phyloP scores from a whole-genome alignment of 352 stramenopile species.

The Phytophthora foliorum region DNA sequence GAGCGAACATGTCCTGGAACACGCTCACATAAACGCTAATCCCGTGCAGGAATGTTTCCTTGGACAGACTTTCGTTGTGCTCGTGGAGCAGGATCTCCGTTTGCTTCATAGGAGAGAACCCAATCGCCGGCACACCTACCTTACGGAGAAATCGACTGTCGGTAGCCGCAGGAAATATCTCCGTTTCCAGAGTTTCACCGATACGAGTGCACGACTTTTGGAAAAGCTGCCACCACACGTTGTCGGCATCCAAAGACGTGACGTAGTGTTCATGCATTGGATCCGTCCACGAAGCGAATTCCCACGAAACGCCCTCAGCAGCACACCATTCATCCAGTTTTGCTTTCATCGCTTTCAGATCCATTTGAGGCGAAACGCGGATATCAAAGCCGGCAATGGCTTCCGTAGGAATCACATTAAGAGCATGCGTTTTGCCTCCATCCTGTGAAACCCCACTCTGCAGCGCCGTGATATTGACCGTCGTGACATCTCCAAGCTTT shows the following conservation, averaged over 20 bases:
- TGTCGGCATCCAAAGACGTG: constrained; percentile 63
- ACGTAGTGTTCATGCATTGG: constrained; percentile 69
- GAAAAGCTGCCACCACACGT: constrained; percentile 73
- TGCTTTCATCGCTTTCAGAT: constrained; percentile 59
- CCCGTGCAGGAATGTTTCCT: constrained; percentile 93
- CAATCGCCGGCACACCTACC: constrained; percentile 67
- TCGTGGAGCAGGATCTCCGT: constrained; percentile 96
- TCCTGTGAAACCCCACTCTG: constrained; percentile 90
- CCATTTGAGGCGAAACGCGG: constrained; percentile 92
- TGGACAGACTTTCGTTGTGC: constrained; percentile 96
- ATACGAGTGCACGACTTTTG: constrained; percentile 38
- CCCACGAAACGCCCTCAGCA: constrained; percentile 89
- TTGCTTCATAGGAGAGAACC: constrained; percentile 96
- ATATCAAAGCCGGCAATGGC: constrained; percentile 95
- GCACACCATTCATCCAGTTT: constrained; percentile 94
- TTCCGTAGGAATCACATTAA: constrained; percentile 95
- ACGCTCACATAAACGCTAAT: constrained; percentile 88
- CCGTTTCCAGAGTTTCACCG: constrained; percentile 64
- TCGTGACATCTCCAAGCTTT: constrained; percentile 96
- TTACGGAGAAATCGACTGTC: constrained; percentile 94
- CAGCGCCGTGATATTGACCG: constrained; percentile 95
- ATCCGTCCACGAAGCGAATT: constrained; percentile 56
- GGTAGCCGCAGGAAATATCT: constrained; percentile 96
- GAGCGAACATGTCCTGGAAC: constrained; percentile 63
- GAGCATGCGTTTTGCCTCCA: constrained; percentile 86